Evolutionary conservation across 352 stramenopile species (phyloP), one percentile per base, ranked within the genome.

Genomic region (Pythium coloratum): DNA sequence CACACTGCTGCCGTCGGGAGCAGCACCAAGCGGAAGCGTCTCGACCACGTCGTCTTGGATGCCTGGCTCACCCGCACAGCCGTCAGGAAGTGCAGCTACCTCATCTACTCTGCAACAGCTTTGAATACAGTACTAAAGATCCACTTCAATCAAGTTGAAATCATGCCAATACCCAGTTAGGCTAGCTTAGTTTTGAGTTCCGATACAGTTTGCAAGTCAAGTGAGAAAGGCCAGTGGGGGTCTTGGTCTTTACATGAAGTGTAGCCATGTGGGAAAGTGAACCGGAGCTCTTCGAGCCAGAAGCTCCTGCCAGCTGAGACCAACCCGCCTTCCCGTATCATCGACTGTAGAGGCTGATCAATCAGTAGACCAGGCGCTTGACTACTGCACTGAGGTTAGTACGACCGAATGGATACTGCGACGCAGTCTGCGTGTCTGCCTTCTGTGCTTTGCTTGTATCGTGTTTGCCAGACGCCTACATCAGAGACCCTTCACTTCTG

Each of bases 1-100:
- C 49, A 90, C 80, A 26, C 64, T 86, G 9, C 74, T 24, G n/a
- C 42, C 51, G 20, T 10, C 18, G 33, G 38, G 28, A 42, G 12
- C 20, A 46, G 7, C 30, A 59, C 16, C 12, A 14, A 18, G 28
- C n/a, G 10, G 50, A 40, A 55, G 53, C 32, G 46, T 56, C 16
- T 36, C 51, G 6, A 40, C 60, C 26, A 16, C 18, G 49, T 16
- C 40, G 13, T 49, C 40, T 13, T 24, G 12, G 13, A 2, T 55
- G 20, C 49, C 28, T 34, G 6, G 20, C 28, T 55, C 49, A 24
- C 28, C 49, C 16, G 13, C 40, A 49, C 40, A 13, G 40, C 40
- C 40, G 40, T 49, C 40, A 24, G 40, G 40, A 13, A 49, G 40
- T 8, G 40, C 40, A 20, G 13, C 40, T 6, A 13, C 14, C 13